Conservation (phyloP, 2,329 filamentous ascomycete genomes). For the Cladosporium sphaerospermum region DNA sequence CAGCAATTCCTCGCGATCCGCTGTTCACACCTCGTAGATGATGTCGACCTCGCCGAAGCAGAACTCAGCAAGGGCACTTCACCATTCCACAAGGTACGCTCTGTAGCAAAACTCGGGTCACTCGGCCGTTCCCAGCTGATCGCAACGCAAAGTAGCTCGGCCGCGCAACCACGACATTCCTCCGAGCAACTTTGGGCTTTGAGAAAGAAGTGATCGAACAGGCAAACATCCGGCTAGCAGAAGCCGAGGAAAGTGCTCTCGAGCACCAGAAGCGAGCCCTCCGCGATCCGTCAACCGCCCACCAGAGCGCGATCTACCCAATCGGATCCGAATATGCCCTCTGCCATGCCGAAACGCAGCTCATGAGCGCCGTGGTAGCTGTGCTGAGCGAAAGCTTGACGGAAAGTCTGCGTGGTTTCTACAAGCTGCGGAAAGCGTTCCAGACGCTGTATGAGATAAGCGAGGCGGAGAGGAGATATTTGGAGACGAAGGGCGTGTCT, state of each 20-base stretch:
- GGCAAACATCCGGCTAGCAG: slow-evolving; percentile 64
- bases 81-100: slow-evolving; percentile 68
- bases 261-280: slow-evolving; percentile 70
- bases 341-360: slow-evolving; percentile 74
- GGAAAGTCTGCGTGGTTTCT: slow-evolving; percentile 85
- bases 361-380: slow-evolving; percentile 82
- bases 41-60: slow-evolving; percentile 76
- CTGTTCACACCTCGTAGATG: slow-evolving; percentile 34
- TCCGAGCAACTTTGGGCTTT: slow-evolving; percentile 80
- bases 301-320: slow-evolving; percentile 63
- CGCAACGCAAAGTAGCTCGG: slow-evolving; percentile 52
- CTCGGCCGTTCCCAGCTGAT: slow-evolving; percentile 16
- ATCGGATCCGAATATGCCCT: slow-evolving; percentile 82
- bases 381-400: slow-evolving; percentile 90
- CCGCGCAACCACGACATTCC: slow-evolving; percentile 72
- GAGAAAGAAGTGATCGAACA: slow-evolving; percentile 88
- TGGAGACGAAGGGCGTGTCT: slow-evolving; percentile 22
- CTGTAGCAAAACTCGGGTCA: background rate
- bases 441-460: slow-evolving; percentile 73
- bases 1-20: background rate
- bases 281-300: slow-evolving; percentile 50
- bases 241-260: slow-evolving; percentile 71
- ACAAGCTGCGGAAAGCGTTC: slow-evolving; percentile 85
- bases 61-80: slow-evolving; percentile 67
- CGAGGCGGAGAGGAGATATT: slow-evolving; percentile 61